Conservation (phyloP, 202 grass and related monocot species). For the Saccharum hybrid region DNA sequence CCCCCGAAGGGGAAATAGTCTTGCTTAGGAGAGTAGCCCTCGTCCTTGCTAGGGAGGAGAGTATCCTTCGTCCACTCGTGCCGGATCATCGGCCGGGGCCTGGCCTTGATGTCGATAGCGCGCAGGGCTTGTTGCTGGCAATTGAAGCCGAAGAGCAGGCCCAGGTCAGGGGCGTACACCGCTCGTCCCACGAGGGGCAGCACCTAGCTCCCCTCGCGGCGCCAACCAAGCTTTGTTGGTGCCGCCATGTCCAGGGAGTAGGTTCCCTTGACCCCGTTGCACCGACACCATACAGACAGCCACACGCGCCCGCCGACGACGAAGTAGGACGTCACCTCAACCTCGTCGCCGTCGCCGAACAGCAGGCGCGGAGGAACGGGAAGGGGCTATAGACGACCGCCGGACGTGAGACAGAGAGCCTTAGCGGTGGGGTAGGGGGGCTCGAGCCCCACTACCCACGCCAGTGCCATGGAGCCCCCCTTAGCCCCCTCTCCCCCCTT, state of each 20-base stretch:
- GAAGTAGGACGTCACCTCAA: not conserved
- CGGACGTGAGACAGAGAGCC: too few species aligned
- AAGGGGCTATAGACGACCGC: too few species aligned
- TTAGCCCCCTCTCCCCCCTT: too few species aligned
- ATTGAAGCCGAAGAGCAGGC: not conserved
- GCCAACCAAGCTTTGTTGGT: not conserved
- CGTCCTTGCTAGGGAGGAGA: not conserved
- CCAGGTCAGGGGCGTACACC: not conserved
- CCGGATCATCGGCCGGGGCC: too few species aligned
- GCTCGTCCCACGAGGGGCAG: not conserved
- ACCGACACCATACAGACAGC: too few species aligned
- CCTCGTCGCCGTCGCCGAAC: too few species aligned
- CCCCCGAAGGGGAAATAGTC: not conserved
- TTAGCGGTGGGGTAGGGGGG: too few species aligned
- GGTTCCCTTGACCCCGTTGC: not conserved
- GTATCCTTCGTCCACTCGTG: too few species aligned
- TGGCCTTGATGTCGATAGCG: not conserved
- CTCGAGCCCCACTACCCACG: too few species aligned
- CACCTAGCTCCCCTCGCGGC: not conserved
- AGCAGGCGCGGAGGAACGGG: too few species aligned
- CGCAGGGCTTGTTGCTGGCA: fast-evolving
- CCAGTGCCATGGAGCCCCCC: too few species aligned
- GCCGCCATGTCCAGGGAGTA: not conserved
- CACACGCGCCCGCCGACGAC: too few species aligned
- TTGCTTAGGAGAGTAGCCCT: not conserved